Conservation (phyloP, 2,329 filamentous ascomycete species). For the Xylariaceae sp. region DNA sequence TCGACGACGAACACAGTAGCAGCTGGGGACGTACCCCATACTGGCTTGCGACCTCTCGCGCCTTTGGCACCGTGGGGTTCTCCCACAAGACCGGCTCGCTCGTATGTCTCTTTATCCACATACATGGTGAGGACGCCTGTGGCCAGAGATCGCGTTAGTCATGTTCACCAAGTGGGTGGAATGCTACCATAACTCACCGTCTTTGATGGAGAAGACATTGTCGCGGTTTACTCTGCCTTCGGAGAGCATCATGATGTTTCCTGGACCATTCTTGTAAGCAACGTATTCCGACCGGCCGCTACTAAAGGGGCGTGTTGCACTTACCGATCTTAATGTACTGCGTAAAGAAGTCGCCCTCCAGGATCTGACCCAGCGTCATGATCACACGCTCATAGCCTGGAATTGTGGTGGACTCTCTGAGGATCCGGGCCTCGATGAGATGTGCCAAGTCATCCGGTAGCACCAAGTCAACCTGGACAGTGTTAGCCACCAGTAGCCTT, state of each 20-base stretch:
- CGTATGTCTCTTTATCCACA: constrained; percentile 76
- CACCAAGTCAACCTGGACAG: constrained; percentile 62
- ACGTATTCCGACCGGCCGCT: background rate
- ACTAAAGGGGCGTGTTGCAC: constrained; percentile 3
- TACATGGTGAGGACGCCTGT: constrained; percentile 67
- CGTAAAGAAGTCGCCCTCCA: constrained; percentile 76
- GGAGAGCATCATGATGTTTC: constrained; percentile 79
- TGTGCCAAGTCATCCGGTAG: constrained; percentile 62
- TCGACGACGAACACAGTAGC: background rate
- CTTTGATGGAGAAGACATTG: constrained; percentile 65
- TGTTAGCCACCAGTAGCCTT: background rate
- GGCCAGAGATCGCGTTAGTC: background rate
- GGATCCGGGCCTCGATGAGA: constrained; percentile 50
- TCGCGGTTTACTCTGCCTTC: constrained; percentile 68
- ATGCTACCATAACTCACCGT: constrained; percentile 48
- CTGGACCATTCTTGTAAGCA: constrained; percentile 40
- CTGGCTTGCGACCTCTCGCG: constrained; percentile 56
- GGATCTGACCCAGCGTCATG: constrained; percentile 67
- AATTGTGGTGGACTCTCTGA: constrained; percentile 26
- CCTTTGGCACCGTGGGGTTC: constrained; percentile 59
- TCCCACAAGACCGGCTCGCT: constrained; percentile 76
- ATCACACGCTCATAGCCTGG: constrained; percentile 63
- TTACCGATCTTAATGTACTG: constrained; percentile 76
- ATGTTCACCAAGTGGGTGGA: no score
- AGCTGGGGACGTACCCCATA: constrained; percentile 61